Conservation (phyloP, 129 eudicot species). For the Calendula officinalis region DNA sequence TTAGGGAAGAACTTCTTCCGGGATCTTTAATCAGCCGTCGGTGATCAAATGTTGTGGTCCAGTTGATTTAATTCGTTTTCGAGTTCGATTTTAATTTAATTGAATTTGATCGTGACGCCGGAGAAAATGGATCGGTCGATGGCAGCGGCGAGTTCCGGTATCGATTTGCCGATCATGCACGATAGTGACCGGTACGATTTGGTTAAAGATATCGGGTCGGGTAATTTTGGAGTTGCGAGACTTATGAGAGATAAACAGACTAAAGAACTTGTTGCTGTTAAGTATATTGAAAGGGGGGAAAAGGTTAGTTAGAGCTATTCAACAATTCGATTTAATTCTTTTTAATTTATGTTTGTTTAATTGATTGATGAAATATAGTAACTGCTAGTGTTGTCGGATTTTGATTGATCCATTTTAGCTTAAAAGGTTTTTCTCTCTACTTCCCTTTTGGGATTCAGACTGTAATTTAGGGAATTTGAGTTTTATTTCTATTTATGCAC, state of each 20-base stretch:
- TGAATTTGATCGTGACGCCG: constrained; percentile 11
- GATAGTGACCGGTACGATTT: constrained; percentile 86
- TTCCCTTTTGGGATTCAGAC: constrained; percentile 21
- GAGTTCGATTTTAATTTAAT: not conserved
- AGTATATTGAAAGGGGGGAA: constrained; percentile 88
- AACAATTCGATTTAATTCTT: not conserved
- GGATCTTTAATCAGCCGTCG: constrained; percentile 19
- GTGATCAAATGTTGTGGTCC: constrained; percentile 5
- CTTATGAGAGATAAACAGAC: constrained; percentile 88
- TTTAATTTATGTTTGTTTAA: not conserved
- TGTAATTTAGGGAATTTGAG: constrained; percentile 15
- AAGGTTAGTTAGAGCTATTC: constrained; percentile 48
- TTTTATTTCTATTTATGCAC: constrained; percentile 26
- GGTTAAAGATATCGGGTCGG: constrained; percentile 78
- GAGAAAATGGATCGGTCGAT: constrained; percentile 62
- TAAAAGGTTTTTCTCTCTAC: constrained; percentile 3
- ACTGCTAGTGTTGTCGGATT: constrained; percentile 1
- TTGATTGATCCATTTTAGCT: constrained; percentile 6
- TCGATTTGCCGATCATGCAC: constrained; percentile 88
- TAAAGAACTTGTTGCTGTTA: constrained; percentile 84
- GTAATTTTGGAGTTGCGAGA: constrained; percentile 85
- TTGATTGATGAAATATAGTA: constrained; percentile 10
- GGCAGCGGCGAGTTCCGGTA: constrained; percentile 45
- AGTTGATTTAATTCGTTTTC: not conserved
- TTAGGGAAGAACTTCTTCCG: not conserved